These are phyloP conservation scores for Kregervanrija fluxuum DNA, from an alignment of 805 yeast species.

Conservation along the genomic window DNA sequence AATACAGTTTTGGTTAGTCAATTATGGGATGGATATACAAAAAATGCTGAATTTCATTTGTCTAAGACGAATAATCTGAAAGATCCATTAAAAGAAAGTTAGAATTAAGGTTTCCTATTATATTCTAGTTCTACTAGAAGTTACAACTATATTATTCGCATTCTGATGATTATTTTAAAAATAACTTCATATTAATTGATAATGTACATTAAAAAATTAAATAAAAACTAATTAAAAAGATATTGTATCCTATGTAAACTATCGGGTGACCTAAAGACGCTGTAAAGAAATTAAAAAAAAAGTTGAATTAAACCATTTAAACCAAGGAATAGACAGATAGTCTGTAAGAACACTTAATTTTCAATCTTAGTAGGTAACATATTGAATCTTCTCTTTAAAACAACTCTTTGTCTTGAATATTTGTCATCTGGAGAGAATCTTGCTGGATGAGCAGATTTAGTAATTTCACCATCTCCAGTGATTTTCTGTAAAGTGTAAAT, in stretches of 20 bases:
- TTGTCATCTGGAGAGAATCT: slow-evolving; percentile 99
- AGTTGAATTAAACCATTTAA: too few relatives aligned
- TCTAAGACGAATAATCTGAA: slow-evolving; percentile 58
- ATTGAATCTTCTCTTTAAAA: slow-evolving; percentile 89
- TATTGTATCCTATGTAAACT: too few relatives aligned
- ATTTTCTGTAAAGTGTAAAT: slow-evolving; percentile 82
- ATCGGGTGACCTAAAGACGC: too few relatives aligned
- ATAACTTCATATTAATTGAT: neutral
- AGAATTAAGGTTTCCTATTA: too few relatives aligned
- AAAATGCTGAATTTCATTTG: slow-evolving; percentile 63
- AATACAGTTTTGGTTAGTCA: slow-evolving; percentile 66
- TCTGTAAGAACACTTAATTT: neutral
- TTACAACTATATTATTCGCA: neutral
- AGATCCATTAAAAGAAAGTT: slow-evolving; percentile 1
- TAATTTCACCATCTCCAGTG: slow-evolving; percentile 84
- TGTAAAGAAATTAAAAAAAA: too few relatives aligned
- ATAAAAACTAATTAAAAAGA: too few relatives aligned
- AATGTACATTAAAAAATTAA: too few relatives aligned
- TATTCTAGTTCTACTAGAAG: too few relatives aligned
- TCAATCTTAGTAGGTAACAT: slow-evolving; percentile 52
- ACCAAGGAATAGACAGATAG: too few relatives aligned
- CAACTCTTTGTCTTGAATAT: slow-evolving; percentile 97
- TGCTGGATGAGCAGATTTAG: slow-evolving; percentile 99
- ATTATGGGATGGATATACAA: slow-evolving; percentile 72
- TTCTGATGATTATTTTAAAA: neutral